Evolutionary conservation across 2,329 filamentous ascomycete genomes (phyloP).

Genomic region (Fusarium transvaalense): DNA sequence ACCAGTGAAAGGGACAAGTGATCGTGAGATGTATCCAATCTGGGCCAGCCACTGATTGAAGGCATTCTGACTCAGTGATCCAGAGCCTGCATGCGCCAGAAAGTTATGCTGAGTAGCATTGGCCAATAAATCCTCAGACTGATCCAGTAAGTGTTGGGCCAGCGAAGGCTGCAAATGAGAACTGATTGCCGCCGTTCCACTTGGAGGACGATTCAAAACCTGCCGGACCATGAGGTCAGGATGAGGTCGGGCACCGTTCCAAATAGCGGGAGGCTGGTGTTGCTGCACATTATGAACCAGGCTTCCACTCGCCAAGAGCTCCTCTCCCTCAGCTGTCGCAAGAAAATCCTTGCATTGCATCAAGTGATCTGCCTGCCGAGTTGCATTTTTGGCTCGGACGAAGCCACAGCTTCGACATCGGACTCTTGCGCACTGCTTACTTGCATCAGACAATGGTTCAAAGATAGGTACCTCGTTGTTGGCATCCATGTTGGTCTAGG

Average conservation of each 20-base stretch:
- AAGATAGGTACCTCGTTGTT: neutral
- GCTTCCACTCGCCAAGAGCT: slow-evolving; percentile 6
- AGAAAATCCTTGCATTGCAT: slow-evolving; percentile 14
- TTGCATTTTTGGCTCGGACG: slow-evolving; percentile 9
- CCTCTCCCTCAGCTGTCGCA: slow-evolving; percentile 7
- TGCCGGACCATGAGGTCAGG: slow-evolving; percentile 8
- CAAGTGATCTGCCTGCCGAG: slow-evolving; percentile 12
- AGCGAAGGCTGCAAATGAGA: neutral
- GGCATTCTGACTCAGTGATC: slow-evolving; percentile 1
- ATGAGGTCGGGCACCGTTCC: neutral
- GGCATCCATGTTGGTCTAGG: neutral
- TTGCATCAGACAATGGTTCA: neutral
- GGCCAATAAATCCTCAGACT: neutral
- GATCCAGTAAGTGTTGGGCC: neutral
- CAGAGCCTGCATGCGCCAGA: slow-evolving; percentile 5
- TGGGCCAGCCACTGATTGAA: slow-evolving; percentile 10
- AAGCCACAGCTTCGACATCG: slow-evolving; percentile 6
- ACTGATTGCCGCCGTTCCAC: neutral
- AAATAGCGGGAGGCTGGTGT: neutral
- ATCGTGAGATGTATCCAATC: slow-evolving; percentile 11
- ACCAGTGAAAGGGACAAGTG: slow-evolving; percentile 11
- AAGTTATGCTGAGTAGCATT: slow-evolving; percentile 10
- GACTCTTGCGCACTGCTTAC: slow-evolving; percentile 6
- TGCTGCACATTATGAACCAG: slow-evolving; percentile 5
- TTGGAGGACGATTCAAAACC: neutral